A percentile compares a stretch with the other conserved stretches of the same genome.
Evolutionary conservation across 306 rosid genomes (phyloP).

Genomic region (Abrus precatorius): DNA sequence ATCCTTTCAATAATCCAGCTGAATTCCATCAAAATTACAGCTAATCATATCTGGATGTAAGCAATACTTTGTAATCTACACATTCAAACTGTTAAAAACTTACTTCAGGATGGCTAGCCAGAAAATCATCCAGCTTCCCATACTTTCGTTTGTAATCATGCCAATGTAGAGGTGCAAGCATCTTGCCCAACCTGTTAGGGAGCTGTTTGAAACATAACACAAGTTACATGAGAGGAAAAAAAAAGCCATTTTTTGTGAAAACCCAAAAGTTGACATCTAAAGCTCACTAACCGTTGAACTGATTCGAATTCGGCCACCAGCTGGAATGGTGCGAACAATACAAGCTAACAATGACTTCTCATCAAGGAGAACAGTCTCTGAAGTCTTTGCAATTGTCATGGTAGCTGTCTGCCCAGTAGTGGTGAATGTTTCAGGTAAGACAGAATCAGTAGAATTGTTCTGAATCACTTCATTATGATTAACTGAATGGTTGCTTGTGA

Average conservation of each 20-base stretch:
- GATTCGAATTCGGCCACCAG: conserved; percentile 87
- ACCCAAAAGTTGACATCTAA: conserved; percentile 26
- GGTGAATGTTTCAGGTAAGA: conserved; percentile 63
- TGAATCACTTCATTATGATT: conserved; percentile 56
- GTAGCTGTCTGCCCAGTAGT: conserved; percentile 60
- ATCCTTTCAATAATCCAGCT: neutral
- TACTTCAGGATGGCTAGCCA: conserved; percentile 89
- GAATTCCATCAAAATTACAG: neutral
- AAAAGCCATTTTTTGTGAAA: conserved; percentile 12
- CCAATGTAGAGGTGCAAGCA: conserved; percentile 99
- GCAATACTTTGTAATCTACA: neutral
- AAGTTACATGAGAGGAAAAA: conserved; percentile 15
- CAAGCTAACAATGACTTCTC: conserved; percentile 88
- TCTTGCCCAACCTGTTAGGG: conserved; percentile 94
- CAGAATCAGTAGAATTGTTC: conserved; percentile 57
- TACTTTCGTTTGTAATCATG: conserved; percentile 89
- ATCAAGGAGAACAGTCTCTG: conserved; percentile 74
- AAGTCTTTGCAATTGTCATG: conserved; percentile 54
- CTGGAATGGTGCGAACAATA: conserved; percentile 96
- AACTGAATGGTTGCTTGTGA: conserved; percentile 55
- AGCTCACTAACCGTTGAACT: conserved; percentile 83
- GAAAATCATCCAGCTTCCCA: conserved; percentile 93
- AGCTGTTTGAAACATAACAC: conserved; percentile 62
- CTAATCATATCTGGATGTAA: neutral
- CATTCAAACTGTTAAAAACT: conserved; percentile 51